phyloP scores from a whole-genome alignment of 176 grass and related monocot species.

The Guadua angustifolia region DNA sequence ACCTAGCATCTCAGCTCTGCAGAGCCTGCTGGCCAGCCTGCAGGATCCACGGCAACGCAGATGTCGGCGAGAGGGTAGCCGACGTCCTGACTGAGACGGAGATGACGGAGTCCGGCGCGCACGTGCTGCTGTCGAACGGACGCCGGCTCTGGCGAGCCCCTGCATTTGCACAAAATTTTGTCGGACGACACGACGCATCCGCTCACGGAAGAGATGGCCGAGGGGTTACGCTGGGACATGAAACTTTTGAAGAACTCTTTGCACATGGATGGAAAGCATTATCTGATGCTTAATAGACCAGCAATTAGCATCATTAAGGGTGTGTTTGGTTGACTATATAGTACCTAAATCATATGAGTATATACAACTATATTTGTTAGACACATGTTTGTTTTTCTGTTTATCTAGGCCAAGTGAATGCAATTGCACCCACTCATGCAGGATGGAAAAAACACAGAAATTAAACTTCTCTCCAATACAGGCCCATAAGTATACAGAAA shows the following conservation, averaged over 20 bases:
- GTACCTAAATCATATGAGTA: no score
- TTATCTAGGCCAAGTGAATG: no score
- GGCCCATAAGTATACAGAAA: no score
- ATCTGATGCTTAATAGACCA: neutral
- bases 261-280: conserved; percentile 32
- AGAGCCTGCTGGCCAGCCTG: no score
- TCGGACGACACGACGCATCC: conserved; percentile 76
- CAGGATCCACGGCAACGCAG: conserved; percentile 62
- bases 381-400: no score
- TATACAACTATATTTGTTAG: no score
- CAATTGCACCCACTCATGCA: no score
- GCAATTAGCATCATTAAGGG: conserved; percentile 16
- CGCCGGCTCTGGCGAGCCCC: conserved; percentile 38
- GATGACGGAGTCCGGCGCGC: conserved; percentile 63
- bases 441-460: no score
- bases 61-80: conserved; percentile 62
- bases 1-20: conserved; percentile 68
- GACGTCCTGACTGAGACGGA: conserved; percentile 51
- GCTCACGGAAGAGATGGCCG: conserved; percentile 62
- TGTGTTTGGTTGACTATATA: no score
- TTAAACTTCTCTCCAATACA: no score
- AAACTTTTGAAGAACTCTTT: conserved; percentile 48
- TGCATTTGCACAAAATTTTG: conserved; percentile 71
- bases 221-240: conserved; percentile 72
- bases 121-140: conserved; percentile 89